Percentiles rank a stretch among this genome's conserved stretches.
Conservation (phyloP, 768 basidiomycete genomes). For the Naganishia onofrii region DNA sequence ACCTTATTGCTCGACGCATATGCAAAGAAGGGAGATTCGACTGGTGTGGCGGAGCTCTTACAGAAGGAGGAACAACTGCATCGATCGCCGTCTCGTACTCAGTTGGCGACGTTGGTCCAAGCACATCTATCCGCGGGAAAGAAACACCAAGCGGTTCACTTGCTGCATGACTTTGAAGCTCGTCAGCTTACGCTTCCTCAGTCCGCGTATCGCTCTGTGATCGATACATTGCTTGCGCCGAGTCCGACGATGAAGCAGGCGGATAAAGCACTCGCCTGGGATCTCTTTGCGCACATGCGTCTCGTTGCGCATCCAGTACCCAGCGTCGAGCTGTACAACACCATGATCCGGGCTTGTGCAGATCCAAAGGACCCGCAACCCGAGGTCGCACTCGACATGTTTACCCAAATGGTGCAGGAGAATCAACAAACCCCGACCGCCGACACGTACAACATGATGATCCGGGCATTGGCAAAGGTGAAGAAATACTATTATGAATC, state of each 20-base stretch:
- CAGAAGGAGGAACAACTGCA: not conserved
- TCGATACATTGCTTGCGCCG: slow-evolving; percentile 52
- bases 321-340: slow-evolving; percentile 66
- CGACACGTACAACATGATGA: slow-evolving; percentile 74
- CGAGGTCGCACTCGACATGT: slow-evolving; percentile 87
- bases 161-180: slow-evolving; percentile 72
- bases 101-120: slow-evolving; percentile 69
- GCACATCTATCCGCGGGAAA: slow-evolving; percentile 57
- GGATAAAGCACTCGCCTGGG: slow-evolving; percentile 76
- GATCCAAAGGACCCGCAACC: slow-evolving; percentile 63
- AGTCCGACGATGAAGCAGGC: slow-evolving; percentile 48
- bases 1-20: slow-evolving; percentile 3
- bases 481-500: slow-evolving; percentile 71
- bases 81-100: slow-evolving; percentile 26
- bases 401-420: slow-evolving; percentile 85
- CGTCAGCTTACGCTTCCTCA: slow-evolving; percentile 66
- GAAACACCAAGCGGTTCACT: slow-evolving; percentile 63
- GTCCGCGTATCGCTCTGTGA: slow-evolving; percentile 68
- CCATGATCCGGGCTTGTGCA: slow-evolving; percentile 86
- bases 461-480: slow-evolving; percentile 68
- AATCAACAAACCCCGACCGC: slow-evolving; percentile 63
- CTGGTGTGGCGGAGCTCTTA: slow-evolving; percentile 12
- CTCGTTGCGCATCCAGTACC: slow-evolving; percentile 86
- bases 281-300: slow-evolving; percentile 92
- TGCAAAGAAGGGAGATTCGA: slow-evolving; percentile 19